A percentile compares a stretch with the other conserved stretches of the same genome.
phyloP scores from a whole-genome alignment of 768 basidiomycete species.

The Tricholoma saponaceum region DNA sequence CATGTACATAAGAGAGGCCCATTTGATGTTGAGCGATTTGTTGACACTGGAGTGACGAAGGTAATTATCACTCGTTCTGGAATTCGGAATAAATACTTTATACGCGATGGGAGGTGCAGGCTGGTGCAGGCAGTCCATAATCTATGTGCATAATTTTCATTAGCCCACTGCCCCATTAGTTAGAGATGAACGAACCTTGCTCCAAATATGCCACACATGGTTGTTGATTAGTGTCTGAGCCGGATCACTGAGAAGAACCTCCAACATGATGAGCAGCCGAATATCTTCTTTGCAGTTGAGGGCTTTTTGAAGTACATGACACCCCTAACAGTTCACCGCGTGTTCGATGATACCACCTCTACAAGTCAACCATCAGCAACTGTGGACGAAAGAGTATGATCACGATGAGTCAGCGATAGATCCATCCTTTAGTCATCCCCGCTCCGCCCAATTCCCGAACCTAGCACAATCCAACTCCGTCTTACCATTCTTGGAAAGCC shows the following conservation, averaged over 20 bases:
- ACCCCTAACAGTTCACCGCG: slow-evolving; percentile 86
- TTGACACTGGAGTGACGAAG: too few species aligned
- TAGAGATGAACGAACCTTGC: slow-evolving; percentile 50
- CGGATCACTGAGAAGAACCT: slow-evolving; percentile 79
- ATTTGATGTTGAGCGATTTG: slow-evolving; percentile 81
- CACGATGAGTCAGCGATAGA: slow-evolving; percentile 66
- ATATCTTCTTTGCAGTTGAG: slow-evolving; percentile 89
- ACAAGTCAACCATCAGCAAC: not conserved
- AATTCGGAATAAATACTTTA: slow-evolving; percentile 37
- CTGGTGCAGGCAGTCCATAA: slow-evolving; percentile 87
- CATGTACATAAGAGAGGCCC: slow-evolving; percentile 87
- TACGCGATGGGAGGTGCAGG: slow-evolving; percentile 85
- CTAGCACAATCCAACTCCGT: too few species aligned
- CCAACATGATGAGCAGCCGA: slow-evolving; percentile 75
- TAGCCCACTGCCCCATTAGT: too few species aligned
- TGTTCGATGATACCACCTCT: slow-evolving; percentile 84
- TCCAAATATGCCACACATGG: slow-evolving; percentile 90
- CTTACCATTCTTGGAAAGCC: too few species aligned
- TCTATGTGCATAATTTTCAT: slow-evolving; percentile 33
- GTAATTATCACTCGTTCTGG: too few species aligned
- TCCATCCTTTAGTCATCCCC: slow-evolving; percentile 80
- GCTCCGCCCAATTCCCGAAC: slow-evolving; percentile 90
- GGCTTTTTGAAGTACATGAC: slow-evolving; percentile 87
- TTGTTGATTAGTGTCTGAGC: slow-evolving; percentile 85
- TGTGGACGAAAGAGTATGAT: slow-evolving; percentile 18